These are phyloP conservation scores for Cryptococcus sp. DNA, from an alignment of 1,284 basidiomycete genomes.

Conservation along the genomic window DNA sequence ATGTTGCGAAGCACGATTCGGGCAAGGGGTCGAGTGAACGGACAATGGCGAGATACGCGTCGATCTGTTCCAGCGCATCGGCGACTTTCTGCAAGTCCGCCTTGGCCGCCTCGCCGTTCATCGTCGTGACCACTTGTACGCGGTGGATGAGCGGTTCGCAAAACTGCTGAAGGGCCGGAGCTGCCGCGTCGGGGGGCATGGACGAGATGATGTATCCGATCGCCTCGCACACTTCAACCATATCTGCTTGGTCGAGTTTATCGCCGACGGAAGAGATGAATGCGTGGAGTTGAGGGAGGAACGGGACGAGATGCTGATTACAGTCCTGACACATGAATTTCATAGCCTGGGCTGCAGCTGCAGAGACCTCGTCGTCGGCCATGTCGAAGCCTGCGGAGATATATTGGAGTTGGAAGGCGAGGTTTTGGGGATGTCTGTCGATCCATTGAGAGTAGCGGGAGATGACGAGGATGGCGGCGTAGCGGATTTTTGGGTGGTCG, in stretches of 20 bases:
- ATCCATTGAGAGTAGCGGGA: constrained; percentile 98
- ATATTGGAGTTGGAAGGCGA: constrained; percentile 83
- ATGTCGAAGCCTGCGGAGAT: constrained; percentile 90
- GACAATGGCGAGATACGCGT: constrained; percentile 80
- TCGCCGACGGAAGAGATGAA: constrained; percentile 78
- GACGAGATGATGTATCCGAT: constrained; percentile 92
- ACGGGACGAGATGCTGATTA: constrained; percentile 88
- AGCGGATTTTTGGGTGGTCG: constrained; percentile 86
- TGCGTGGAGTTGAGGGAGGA: constrained; percentile 84
- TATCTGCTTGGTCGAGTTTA: constrained; percentile 82
- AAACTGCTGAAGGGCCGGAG: constrained; percentile 81
- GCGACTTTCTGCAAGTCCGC: constrained; percentile 66
- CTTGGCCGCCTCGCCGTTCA: constrained; percentile 58
- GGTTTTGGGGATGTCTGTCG: constrained; percentile 83
- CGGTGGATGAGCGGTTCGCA: constrained; percentile 60
- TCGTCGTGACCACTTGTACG: constrained; percentile 51
- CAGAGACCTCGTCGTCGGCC: constrained; percentile 76
- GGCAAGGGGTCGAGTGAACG: constrained; percentile 79
- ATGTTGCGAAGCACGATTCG: constrained; percentile 73
- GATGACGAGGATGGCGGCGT: constrained; percentile 92
- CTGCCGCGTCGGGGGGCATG: constrained; percentile 80
- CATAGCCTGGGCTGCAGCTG: constrained; percentile 93
- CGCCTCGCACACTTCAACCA: constrained; percentile 88
- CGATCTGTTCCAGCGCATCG: constrained; percentile 84
- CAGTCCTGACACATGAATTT: constrained; percentile 98